phyloP scores from a whole-genome alignment of 2,329 filamentous ascomycete genomes.

The Xylariales sp. region DNA sequence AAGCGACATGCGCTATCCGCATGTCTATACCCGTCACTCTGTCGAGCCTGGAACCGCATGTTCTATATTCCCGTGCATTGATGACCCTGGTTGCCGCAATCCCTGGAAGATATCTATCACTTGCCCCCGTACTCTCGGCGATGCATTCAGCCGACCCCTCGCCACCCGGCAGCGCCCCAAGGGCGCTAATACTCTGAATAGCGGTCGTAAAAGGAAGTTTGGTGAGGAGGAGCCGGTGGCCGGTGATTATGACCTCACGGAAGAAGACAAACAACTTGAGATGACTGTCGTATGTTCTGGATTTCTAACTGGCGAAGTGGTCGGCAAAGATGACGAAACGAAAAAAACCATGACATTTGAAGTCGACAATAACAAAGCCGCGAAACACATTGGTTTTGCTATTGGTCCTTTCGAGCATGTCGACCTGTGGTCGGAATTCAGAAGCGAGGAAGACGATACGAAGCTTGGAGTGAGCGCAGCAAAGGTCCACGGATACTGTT shows the following conservation, averaged over 20 bases:
- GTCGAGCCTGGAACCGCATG: constrained; percentile 82
- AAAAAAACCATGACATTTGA: constrained; percentile 92
- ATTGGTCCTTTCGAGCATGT: constrained; percentile 95
- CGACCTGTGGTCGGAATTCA: constrained; percentile 84
- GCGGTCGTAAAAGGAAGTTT: constrained; percentile 54
- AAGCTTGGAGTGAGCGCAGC: constrained; percentile 89
- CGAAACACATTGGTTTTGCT: constrained; percentile 92
- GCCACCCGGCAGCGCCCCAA: constrained; percentile 53
- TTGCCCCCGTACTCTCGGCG: constrained; percentile 86
- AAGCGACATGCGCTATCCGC: constrained; percentile 84
- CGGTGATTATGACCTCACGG: constrained; percentile 60
- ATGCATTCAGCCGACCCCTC: constrained; percentile 69
- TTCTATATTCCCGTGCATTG: constrained; percentile 92
- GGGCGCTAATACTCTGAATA: constrained; percentile 43
- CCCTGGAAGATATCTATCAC: constrained; percentile 91
- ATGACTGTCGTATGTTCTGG: constrained; percentile 93
- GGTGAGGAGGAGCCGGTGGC: constrained; percentile 54
- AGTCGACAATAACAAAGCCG: constrained; percentile 78
- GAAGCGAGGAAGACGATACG: constrained; percentile 91
- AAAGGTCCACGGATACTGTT: constrained; percentile 89
- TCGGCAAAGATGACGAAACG: constrained; percentile 79
- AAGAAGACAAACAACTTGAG: constrained; percentile 88
- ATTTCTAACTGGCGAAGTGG: constrained; percentile 83
- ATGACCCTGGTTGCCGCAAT: constrained; percentile 83
- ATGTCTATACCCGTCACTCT: constrained; percentile 89